A percentile compares a stretch with the other conserved stretches of the same genome.
Conservation (phyloP, 805 yeast species). For the Pichia heedii region DNA sequence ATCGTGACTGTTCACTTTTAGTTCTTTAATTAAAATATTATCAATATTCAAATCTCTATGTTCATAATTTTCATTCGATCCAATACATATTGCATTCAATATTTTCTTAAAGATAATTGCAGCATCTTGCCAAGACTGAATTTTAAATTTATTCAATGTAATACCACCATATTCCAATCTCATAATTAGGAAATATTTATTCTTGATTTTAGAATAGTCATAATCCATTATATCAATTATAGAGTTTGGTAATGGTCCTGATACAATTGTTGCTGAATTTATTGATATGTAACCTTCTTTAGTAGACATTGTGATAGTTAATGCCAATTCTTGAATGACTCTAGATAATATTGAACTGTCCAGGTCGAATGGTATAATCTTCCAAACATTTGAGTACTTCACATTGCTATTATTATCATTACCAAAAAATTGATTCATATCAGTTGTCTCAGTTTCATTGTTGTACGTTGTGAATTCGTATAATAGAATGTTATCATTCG, state of each 20-base stretch:
- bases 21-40: slow-evolving; percentile 41
- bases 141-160: slow-evolving; percentile 35
- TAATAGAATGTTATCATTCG: slow-evolving; percentile 12
- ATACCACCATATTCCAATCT: slow-evolving; percentile 34
- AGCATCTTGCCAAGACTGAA: slow-evolving; percentile 33
- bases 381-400: slow-evolving; percentile 31
- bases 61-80: slow-evolving; percentile 51
- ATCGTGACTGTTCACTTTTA: too few relatives aligned
- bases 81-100: slow-evolving; percentile 38
- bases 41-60: slow-evolving; percentile 67
- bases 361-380: slow-evolving; percentile 45
- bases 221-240: slow-evolving; percentile 7
- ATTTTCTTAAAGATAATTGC: slow-evolving; percentile 44
- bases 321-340: slow-evolving; percentile 38
- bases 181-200: slow-evolving; percentile 29
- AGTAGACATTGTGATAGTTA: slow-evolving; percentile 32
- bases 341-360: slow-evolving; percentile 30
- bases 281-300: slow-evolving; percentile 38
- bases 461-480: slow-evolving; percentile 32
- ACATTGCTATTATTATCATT: slow-evolving; percentile 25
- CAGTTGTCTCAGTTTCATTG: too few relatives aligned
- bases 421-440: too few relatives aligned
- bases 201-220: background rate
- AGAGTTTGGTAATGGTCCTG: slow-evolving; percentile 25
- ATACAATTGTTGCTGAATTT: slow-evolving; percentile 36